Conservation (phyloP, 1,284 basidiomycete genomes). For the Austroboletus novae-zelandiae region DNA sequence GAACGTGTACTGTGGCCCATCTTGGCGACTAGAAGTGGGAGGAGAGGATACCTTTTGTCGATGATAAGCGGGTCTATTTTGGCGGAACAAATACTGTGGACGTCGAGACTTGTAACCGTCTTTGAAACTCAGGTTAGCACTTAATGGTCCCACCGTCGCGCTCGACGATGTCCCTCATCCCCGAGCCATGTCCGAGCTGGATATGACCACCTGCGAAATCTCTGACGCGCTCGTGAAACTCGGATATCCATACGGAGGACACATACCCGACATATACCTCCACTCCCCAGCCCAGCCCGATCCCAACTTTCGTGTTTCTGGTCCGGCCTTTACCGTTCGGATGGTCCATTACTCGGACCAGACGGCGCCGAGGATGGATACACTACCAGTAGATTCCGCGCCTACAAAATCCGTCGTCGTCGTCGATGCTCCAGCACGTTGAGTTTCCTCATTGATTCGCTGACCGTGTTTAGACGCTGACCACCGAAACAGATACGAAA, state of each 20-base stretch:
- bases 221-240: constrained; percentile 92
- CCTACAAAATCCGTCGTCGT: constrained; percentile 69
- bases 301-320: constrained; percentile 47
- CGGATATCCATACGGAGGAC: constrained; percentile 71
- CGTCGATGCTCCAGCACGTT: constrained; percentile 75
- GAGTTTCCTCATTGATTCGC: constrained; percentile 24
- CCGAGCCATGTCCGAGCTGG: background rate
- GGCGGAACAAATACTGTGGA: no score
- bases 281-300: constrained; percentile 44
- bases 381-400: constrained; percentile 86
- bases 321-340: constrained; percentile 88
- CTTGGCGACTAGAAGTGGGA: no score
- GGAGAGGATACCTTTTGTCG: no score
- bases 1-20: no score
- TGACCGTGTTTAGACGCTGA: constrained; percentile 6
- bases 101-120: no score
- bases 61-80: no score
- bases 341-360: constrained; percentile 72
- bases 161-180: no score
- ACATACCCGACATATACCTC: constrained; percentile 77
- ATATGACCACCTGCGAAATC: constrained; percentile 71
- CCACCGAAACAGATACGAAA: constrained; percentile 54
- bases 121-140: no score
- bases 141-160: no score
- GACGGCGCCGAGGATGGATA: constrained; percentile 61